Base-by-base conservation (phyloP, 352 stramenopile genomes). In the Globisporangium parvum region DNA sequence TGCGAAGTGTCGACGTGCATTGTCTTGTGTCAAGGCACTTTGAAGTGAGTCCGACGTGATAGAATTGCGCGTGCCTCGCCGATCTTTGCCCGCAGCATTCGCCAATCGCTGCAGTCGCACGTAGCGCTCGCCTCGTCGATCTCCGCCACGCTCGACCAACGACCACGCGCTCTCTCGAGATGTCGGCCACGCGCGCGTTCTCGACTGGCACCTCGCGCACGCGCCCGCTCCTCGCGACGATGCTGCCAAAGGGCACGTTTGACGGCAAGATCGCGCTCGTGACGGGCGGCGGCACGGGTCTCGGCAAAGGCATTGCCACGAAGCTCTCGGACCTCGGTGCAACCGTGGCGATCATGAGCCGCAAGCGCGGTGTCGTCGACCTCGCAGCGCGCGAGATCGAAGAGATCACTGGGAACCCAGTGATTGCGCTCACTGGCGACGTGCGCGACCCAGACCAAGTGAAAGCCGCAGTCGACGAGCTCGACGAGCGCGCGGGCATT, bases 251-350 rank as follows among this genome's bases (percentile, higher is more conserved):
- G 31, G 77, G 73, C 51, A 74, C 67, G 10, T 91, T 93, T 53
- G 33, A 85, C 20, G 85, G 77, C 41, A 88, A 89, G 57, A 82
- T 98, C 57, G 96, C 91, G 51, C 67, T 98, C 14, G 80, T 98
- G 10, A 98, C 94, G n/a, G 96, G 96, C 59, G 96, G 96, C 35
- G 93, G 93, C 48, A 98, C 91, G 12, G 96, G 94, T 17, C 78
- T 99, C 55, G 93, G 96, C 55, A 98, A 95, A 61, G 93, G 96
- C 68, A 97, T 98, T 51, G 89, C 91, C 17, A 93, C 86, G 40
- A 93, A 97, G 56, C 63, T 98, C 35, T 88, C 96, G 40, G 75
- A 96, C 40, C 87, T 98, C 55, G 96, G 96, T 31, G 94, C 85
- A 15, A 93, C 80, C 26, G 91, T 97, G 10, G 91, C 95, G 28